Conservation (phyloP, 805 yeast species). For the Kuraishia piskuri region DNA sequence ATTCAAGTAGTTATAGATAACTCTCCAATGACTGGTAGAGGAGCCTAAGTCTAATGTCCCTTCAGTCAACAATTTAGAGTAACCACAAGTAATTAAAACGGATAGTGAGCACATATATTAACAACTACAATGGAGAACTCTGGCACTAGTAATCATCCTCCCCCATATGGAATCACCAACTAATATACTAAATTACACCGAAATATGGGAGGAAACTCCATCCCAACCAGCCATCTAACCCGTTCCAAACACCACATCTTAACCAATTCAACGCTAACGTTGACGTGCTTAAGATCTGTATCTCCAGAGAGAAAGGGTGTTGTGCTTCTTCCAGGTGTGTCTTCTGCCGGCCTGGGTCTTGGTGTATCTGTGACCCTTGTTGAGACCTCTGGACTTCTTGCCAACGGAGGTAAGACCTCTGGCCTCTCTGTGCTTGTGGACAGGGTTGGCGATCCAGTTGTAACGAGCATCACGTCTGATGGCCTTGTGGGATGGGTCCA, state of each 20-base stretch:
- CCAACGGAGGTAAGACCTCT: conserved; percentile 98
- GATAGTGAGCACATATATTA: neutral
- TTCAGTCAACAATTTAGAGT: too few species aligned
- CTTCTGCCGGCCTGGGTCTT: conserved; percentile 98
- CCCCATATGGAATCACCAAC: neutral
- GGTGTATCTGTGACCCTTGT: conserved; percentile 99
- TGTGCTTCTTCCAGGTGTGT: conserved; percentile 99
- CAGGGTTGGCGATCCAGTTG: conserved; percentile 99
- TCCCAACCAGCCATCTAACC: neutral
- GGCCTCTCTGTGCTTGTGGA: conserved; percentile 99
- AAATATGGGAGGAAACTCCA: neutral
- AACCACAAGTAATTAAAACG: neutral
- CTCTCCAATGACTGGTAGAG: too few species aligned
- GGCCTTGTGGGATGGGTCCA: conserved; percentile 97
- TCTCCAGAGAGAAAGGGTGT: conserved; percentile 98
- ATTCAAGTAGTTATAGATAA: too few species aligned
- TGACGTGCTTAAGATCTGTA: conserved; percentile 68
- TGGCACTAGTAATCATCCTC: neutral
- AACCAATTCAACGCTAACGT: neutral
- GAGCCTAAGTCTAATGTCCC: too few species aligned
- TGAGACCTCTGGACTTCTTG: conserved; percentile 99
- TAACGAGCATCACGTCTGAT: conserved; percentile 96
- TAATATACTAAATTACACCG: neutral
- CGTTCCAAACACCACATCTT: conserved; percentile 1
- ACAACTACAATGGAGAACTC: neutral